Evolutionary conservation across 768 basidiomycete species (phyloP).

Genomic region (Sarcodon sp.): DNA sequence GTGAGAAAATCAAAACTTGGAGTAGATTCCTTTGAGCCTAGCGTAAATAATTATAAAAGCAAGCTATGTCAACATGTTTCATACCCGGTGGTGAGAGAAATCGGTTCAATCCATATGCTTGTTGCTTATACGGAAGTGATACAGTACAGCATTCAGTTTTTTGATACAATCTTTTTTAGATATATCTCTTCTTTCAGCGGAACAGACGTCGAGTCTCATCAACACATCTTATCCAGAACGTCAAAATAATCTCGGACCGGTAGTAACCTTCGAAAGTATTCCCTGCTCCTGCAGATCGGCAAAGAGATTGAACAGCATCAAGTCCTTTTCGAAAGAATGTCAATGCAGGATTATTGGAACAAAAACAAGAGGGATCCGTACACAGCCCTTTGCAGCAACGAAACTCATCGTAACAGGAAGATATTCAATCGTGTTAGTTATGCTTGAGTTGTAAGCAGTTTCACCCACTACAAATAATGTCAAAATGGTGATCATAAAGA

Average conservation of each 20-base stretch:
- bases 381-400: slow-evolving; percentile 15
- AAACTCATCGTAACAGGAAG: slow-evolving; percentile 18
- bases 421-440: slow-evolving; percentile 13
- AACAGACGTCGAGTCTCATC: no score
- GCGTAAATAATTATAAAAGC: no score
- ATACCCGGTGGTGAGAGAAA: no score
- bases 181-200: no score
- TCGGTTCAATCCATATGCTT: no score
- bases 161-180: no score
- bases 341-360: neutral
- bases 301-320: slow-evolving; percentile 17
- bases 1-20: no score
- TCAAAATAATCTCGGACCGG: slow-evolving; percentile 10
- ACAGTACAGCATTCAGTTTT: no score
- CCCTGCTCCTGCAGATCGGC: slow-evolving; percentile 13
- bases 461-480: slow-evolving; percentile 12
- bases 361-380: slow-evolving; percentile 4
- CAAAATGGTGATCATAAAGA: neutral
- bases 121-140: no score
- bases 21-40: no score
- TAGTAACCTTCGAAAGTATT: slow-evolving; percentile 9
- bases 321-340: slow-evolving; percentile 6
- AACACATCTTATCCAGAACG: neutral
- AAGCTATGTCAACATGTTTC: no score
- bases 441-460: slow-evolving; percentile 15